These are phyloP conservation scores for Filobasidium floriforme DNA, from an alignment of 768 basidiomycete species.

Conservation along the genomic window DNA sequence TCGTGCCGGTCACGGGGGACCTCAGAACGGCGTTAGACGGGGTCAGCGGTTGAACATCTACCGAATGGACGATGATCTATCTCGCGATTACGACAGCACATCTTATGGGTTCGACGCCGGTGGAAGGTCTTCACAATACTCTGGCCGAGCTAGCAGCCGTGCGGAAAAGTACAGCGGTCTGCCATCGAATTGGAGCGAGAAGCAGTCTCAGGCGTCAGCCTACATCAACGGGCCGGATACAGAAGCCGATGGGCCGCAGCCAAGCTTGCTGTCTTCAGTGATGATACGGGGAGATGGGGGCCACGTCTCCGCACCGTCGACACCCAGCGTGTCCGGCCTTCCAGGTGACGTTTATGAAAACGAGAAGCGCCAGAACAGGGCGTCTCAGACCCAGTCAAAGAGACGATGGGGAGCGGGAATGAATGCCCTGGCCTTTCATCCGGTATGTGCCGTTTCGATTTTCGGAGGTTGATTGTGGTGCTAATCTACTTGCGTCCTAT, in stretches of 20 bases:
- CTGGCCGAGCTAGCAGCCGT: too few species aligned
- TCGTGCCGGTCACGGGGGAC: background rate
- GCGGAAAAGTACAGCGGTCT: background rate
- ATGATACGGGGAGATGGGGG: constrained; percentile 19
- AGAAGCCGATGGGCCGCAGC: constrained; percentile 10
- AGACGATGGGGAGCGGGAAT: constrained; percentile 32
- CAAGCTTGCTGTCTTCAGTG: constrained; percentile 11
- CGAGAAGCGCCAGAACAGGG: background rate
- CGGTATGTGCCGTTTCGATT: constrained; percentile 31
- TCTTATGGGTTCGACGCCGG: too few species aligned
- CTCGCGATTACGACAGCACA: background rate
- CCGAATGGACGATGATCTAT: constrained; percentile 15
- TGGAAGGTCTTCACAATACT: too few species aligned
- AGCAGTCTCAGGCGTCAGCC: background rate
- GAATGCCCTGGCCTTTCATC: constrained; percentile 43
- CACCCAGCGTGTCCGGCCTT: background rate
- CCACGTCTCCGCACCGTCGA: constrained; percentile 4
- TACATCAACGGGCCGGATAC: constrained; percentile 13
- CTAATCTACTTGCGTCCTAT: background rate
- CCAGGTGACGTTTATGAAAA: background rate
- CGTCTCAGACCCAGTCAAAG: background rate
- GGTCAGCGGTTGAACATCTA: constrained; percentile 13
- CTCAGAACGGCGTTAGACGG: constrained; percentile 5
- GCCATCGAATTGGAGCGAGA: background rate
- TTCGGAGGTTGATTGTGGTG: background rate